Base-by-base conservation (phyloP, 352 stramenopile species). In the Halophytophthora polymorphica region DNA sequence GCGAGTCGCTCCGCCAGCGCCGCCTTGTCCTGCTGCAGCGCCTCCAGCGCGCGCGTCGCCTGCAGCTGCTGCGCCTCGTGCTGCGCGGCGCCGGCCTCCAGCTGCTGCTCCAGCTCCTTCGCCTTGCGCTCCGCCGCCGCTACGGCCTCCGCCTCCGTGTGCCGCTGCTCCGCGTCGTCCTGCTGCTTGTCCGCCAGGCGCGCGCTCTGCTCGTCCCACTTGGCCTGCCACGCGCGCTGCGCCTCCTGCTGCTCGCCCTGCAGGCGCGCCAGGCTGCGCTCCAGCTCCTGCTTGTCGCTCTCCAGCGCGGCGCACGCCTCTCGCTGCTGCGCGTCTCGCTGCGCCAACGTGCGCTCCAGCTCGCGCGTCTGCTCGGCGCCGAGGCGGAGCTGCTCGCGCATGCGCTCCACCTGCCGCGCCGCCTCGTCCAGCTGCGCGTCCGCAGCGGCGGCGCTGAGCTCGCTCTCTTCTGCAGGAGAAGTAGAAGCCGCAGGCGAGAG, bases 391-490 rank as follows among this genome's bases (percentile, higher is more conserved):
- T 80, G 48, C 15, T 61, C 45, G 19, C 71, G 62, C 39, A 79
- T 56, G 15, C 55, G 59, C 39, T 50, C 56, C 61, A 84, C 38
- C 45, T 78, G 51, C 22, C 56, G 42, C 41, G 67, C 57, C 66
- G 65, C 69, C n/a, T 81, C 59, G 12, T 80, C 57, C 37, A 86
- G 35, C 57, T 83, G 59, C 35, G 42, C 31, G 17, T 75, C 64
- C 33, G 44, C 23, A 15, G 56, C 44, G 12, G 41, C 52, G 19
- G 44, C 58, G 3, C 35, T 35, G 55, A 89, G 44, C 42, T 89
- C 76, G 39, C 88, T 81, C 35, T 87, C 71, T 17, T 86, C 62
- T n/a, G n/a, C n/a, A n/a, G n/a, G n/a, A n/a, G n/a, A n/a, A n/a
- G 38, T 37, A 1, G 50, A 35, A 18, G 42, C 52, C 18, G 69